phyloP scores from a whole-genome alignment of 1,284 basidiomycete genomes.

The Polyporus tsugae region DNA sequence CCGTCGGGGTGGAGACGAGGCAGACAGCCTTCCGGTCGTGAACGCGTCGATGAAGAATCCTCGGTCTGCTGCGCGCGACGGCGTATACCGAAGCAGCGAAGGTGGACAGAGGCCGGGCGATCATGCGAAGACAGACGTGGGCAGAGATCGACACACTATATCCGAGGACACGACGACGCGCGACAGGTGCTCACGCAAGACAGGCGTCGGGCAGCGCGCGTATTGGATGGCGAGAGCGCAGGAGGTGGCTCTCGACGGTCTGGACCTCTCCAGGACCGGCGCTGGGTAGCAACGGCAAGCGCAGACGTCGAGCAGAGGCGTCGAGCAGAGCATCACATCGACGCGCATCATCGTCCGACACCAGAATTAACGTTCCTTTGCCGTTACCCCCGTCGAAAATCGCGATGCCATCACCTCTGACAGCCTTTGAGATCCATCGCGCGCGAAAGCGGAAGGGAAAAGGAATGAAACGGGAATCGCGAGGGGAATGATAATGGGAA shows the following conservation, averaged over 20 bases:
- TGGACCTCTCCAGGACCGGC: constrained; percentile 19
- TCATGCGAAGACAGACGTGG: background rate
- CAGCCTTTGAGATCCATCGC: constrained; percentile 7
- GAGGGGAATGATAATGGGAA: constrained; percentile 6
- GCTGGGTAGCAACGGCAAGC: constrained; percentile 1
- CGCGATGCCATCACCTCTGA: constrained; percentile 8
- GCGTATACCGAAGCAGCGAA: constrained; percentile 24
- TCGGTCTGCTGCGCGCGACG: constrained; percentile 9
- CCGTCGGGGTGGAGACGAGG: constrained; percentile 32
- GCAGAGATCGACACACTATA: constrained; percentile 5
- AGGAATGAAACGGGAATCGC: background rate
- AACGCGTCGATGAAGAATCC: constrained; percentile 13
- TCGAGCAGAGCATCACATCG: constrained; percentile 15
- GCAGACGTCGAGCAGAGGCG: constrained; percentile 3
- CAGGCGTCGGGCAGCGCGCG: constrained; percentile 7
- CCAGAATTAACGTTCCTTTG: background rate
- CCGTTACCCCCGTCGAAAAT: background rate
- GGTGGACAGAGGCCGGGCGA: constrained; percentile 4
- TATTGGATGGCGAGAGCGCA: background rate
- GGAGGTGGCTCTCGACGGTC: constrained; percentile 5
- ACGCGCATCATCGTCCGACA: background rate
- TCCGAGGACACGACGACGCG: constrained; percentile 12
- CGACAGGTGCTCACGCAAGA: background rate
- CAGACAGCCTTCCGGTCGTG: constrained; percentile 5
- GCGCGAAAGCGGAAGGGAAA: background rate